Evolutionary conservation across 2,329 filamentous ascomycete genomes (phyloP), one percentile per base, ranked within the genome.

Genomic region (Alternaria sp.): DNA sequence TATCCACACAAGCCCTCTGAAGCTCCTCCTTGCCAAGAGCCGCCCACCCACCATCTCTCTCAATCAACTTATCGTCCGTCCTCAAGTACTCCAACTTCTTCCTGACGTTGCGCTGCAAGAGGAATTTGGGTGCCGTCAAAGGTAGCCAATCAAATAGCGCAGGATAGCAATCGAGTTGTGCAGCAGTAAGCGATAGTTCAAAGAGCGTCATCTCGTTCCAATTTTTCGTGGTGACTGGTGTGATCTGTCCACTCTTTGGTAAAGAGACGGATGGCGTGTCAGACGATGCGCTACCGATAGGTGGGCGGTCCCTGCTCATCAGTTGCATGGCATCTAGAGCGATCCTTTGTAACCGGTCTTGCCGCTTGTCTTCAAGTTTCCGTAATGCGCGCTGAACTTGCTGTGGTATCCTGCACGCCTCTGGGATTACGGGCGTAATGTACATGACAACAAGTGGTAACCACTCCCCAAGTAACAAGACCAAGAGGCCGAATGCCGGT

Each of bases 381-480:
- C 71, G 71, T 51, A 85, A 79, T 58, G 87, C 78, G 37, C 87
- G 83, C n/a, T 83, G 80, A 6, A 91, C 80, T 79, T 97, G 94
- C 37, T 80, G 81, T 0, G 94, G 94, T 58, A 97, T 90, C 10
- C 92, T 86, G 76, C 94, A 97, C 0, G 92, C 90, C 67, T 87
- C 86, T 0, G 94, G 94, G 26, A 96, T 90, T 23, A 92, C 81
- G 21, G 88, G 87, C 0, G 85, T 85, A 26, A 96, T 80, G 31
- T 87, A 85, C 6, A 93, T 80, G 1, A 96, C 89, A 5, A 96
- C 78, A 5, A 98, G 72, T 0, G 93, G 92, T 1, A 93, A 91
- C 79, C 96, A 89, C 78, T 98, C 94, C 26, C 93, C 94, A 73
- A 90, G 91, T 14, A 96, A 62, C 1, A 94, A 70, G 6, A 97